Evolutionary conservation across 1,284 basidiomycete species (phyloP).

Genomic region (Fomitopsis schrenkii): DNA sequence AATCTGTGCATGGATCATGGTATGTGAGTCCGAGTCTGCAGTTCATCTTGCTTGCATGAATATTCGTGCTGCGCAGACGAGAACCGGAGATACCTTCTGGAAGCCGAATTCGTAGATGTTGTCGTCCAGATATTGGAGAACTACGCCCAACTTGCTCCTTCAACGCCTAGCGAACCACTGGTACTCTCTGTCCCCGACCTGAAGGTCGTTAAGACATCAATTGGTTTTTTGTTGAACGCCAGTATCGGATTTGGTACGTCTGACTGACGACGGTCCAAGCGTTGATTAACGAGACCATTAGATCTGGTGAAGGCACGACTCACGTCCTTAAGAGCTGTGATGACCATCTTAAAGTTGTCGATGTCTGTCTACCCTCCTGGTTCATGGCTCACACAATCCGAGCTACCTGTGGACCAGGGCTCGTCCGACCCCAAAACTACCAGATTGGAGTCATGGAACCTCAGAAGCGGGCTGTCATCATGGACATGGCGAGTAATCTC

Average conservation of each 20-base stretch:
- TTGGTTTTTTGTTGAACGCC: slow-evolving; percentile 79
- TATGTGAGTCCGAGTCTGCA: slow-evolving; percentile 24
- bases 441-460: slow-evolving; percentile 55
- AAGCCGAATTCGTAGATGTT: slow-evolving; percentile 63
- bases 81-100: slow-evolving; percentile 66
- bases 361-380: slow-evolving; percentile 67
- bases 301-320: slow-evolving; percentile 69
- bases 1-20: slow-evolving; percentile 82
- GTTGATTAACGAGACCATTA: slow-evolving; percentile 24
- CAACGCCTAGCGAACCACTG: slow-evolving; percentile 38
- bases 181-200: slow-evolving; percentile 58
- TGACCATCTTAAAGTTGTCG: slow-evolving; percentile 65
- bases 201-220: slow-evolving; percentile 70
- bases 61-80: slow-evolving; percentile 33
- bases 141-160: slow-evolving; percentile 54
- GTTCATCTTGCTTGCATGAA: slow-evolving; percentile 10
- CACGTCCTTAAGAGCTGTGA: slow-evolving; percentile 59
- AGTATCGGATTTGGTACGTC: slow-evolving; percentile 71
- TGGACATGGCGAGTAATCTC: slow-evolving; percentile 73
- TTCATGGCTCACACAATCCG: slow-evolving; percentile 44
- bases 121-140: slow-evolving; percentile 64
- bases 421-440: slow-evolving; percentile 19
- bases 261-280: background rate
- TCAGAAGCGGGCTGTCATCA: slow-evolving; percentile 59
- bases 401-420: slow-evolving; percentile 6